Conservation (phyloP, 148 eudicot species). For the Cornus florida region DNA sequence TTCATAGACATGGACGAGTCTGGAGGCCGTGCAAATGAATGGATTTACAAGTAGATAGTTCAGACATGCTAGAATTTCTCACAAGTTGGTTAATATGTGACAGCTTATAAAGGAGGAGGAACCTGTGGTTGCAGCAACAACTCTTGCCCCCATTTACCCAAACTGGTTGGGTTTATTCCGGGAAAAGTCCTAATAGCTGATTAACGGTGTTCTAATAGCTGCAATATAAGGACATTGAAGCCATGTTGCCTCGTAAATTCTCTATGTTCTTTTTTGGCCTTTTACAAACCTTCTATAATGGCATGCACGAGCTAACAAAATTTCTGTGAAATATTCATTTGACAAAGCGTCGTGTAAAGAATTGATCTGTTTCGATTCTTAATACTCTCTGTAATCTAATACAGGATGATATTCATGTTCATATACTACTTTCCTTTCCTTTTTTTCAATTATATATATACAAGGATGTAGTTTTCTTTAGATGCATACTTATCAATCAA, state of each 20-base stretch:
- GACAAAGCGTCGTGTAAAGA: not conserved
- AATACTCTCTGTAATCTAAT: not conserved
- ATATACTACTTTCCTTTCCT: no score
- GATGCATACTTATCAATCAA: no score
- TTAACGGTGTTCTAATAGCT: not conserved
- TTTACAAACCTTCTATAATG: no score
- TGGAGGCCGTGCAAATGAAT: constrained; percentile 90
- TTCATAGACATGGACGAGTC: constrained; percentile 94
- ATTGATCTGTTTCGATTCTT: not conserved
- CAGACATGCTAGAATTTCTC: not conserved
- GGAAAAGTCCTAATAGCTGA: not conserved
- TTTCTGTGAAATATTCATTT: not conserved
- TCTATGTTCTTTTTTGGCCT: not conserved
- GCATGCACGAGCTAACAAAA: not conserved
- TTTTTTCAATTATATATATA: no score
- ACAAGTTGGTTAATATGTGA: not conserved
- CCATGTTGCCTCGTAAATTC: not conserved
- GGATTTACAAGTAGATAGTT: constrained; percentile 74
- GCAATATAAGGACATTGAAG: not conserved
- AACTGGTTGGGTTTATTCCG: not conserved
- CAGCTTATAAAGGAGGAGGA: not conserved
- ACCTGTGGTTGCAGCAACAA: not conserved
- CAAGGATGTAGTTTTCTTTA: no score
- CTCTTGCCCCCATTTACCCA: not conserved
- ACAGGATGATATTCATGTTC: no score